phyloP scores from a whole-genome alignment of 805 yeast species.

The Saturnispora hagleri region DNA sequence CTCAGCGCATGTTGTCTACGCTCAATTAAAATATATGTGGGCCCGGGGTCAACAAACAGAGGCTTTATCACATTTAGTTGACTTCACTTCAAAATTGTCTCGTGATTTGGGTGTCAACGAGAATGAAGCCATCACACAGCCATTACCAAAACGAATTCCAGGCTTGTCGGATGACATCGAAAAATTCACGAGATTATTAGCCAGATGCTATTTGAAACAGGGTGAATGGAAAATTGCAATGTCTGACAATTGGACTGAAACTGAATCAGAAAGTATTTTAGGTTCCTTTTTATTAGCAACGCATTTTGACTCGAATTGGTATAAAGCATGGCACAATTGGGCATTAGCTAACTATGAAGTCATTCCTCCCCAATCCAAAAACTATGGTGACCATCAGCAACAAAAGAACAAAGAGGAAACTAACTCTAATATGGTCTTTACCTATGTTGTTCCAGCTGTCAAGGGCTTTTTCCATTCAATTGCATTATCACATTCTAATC shows the following conservation, averaged over 20 bases:
- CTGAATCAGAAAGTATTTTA: conserved; percentile 64
- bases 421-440: conserved; percentile 53
- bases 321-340: conserved; percentile 99
- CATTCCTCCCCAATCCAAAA: conserved; percentile 45
- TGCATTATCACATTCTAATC: conserved; percentile 74
- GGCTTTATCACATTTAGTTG: conserved; percentile 77
- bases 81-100: conserved; percentile 85
- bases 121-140: conserved; percentile 79
- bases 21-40: conserved; percentile 96
- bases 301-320: conserved; percentile 88
- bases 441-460: conserved; percentile 93
- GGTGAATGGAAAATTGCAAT: conserved; percentile 96
- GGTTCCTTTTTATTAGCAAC: conserved; percentile 93
- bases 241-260: conserved; percentile 70
- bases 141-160: conserved; percentile 64
- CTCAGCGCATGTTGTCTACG: conserved; percentile 95
- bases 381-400: conserved; percentile 7
- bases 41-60: conserved; percentile 83
- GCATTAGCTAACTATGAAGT: conserved; percentile 97
- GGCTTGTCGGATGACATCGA: conserved; percentile 69
- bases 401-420: conserved; percentile 19
- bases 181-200: conserved; percentile 74
- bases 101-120: conserved; percentile 81
- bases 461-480: conserved; percentile 94
- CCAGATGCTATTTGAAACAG: conserved; percentile 92